Conservation (phyloP, 2,329 filamentous ascomycete species). For the Leptographium flavum region DNA sequence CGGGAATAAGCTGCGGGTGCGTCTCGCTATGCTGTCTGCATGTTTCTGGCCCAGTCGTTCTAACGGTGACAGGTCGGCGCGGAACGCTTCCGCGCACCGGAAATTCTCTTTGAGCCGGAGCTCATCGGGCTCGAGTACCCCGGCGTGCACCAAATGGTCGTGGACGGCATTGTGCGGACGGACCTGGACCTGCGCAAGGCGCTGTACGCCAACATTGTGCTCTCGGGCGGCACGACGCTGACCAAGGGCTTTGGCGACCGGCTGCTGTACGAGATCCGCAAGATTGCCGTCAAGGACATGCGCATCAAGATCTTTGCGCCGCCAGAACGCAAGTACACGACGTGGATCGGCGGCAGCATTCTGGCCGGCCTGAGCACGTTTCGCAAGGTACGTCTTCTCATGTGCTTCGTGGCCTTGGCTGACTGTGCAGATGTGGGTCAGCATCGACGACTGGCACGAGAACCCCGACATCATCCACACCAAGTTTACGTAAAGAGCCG, state of each 20-base stretch:
- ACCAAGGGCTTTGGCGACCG: slow-evolving; percentile 95
- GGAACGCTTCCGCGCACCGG: slow-evolving; percentile 87
- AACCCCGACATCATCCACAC: slow-evolving; percentile 98
- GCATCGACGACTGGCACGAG: slow-evolving; percentile 98
- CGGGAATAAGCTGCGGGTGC: slow-evolving; percentile 80
- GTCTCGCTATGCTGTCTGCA: slow-evolving; percentile 1
- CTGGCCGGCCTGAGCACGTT: slow-evolving; percentile 94
- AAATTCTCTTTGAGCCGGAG: slow-evolving; percentile 95
- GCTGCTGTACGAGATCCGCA: slow-evolving; percentile 80
- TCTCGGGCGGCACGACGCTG: slow-evolving; percentile 89
- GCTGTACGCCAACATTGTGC: slow-evolving; percentile 90
- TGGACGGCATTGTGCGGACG: slow-evolving; percentile 87
- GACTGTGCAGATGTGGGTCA: slow-evolving; percentile 83
- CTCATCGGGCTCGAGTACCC: slow-evolving; percentile 95
- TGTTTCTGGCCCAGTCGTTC: neutral
- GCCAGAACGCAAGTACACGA: slow-evolving; percentile 94
- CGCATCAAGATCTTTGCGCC: slow-evolving; percentile 98
- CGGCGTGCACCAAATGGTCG: slow-evolving; percentile 93
- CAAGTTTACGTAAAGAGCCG: slow-evolving; percentile 61
- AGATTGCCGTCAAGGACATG: slow-evolving; percentile 95
- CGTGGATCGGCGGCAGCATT: slow-evolving; percentile 98
- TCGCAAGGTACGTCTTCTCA: slow-evolving; percentile 58
- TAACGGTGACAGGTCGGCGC: slow-evolving; percentile 53
- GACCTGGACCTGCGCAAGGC: slow-evolving; percentile 92
- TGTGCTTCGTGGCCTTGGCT: neutral